Percentiles rank a stretch among this genome's conserved stretches.
These are phyloP conservation scores for Candida endomychidarum DNA, from an alignment of 805 yeast genomes.

Conservation along the genomic window DNA sequence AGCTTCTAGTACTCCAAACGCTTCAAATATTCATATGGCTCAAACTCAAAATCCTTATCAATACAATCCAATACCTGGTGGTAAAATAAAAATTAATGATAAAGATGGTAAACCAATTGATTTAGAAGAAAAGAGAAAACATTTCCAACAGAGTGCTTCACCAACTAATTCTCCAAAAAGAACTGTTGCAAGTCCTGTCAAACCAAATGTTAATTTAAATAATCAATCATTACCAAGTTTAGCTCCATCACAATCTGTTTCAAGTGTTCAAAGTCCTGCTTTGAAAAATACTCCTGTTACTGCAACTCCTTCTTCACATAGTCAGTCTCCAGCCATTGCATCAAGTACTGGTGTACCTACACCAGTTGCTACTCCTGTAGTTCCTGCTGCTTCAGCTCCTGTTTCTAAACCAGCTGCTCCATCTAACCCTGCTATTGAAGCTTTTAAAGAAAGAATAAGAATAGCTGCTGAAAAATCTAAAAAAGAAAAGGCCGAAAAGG, in stretches of 20 bases:
- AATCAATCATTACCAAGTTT: conserved; percentile 5
- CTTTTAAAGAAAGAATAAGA: conserved; percentile 14
- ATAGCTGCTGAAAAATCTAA: conserved; percentile 10
- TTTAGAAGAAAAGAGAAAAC: conserved; percentile 41
- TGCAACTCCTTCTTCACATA: conserved; percentile 4
- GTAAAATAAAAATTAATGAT: conserved; percentile 39
- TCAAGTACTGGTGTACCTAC: conserved; percentile 16
- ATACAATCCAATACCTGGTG: conserved; percentile 4
- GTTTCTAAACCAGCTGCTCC: neutral
- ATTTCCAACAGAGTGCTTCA: conserved; percentile 24
- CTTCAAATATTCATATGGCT: neutral
- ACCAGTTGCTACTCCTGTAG: conserved; percentile 22
- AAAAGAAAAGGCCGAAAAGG: conserved; percentile 8
- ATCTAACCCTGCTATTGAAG: conserved; percentile 11
- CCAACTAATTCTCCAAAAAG: conserved; percentile 31
- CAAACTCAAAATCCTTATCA: conserved; percentile 13
- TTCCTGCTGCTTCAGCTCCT: conserved; percentile 1
- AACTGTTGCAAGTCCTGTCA: conserved; percentile 19
- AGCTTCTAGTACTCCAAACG: conserved; percentile 5
- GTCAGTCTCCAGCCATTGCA: conserved; percentile 7
- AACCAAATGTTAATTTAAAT: conserved; percentile 1
- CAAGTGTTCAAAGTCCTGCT: conserved; percentile 5
- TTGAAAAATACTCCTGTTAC: conserved; percentile 1
- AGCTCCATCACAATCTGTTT: conserved; percentile 10
- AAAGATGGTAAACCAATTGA: conserved; percentile 44